phyloP scores from a whole-genome alignment of 2,329 filamentous ascomycete species.

The Tetracladium maxilliforme region DNA sequence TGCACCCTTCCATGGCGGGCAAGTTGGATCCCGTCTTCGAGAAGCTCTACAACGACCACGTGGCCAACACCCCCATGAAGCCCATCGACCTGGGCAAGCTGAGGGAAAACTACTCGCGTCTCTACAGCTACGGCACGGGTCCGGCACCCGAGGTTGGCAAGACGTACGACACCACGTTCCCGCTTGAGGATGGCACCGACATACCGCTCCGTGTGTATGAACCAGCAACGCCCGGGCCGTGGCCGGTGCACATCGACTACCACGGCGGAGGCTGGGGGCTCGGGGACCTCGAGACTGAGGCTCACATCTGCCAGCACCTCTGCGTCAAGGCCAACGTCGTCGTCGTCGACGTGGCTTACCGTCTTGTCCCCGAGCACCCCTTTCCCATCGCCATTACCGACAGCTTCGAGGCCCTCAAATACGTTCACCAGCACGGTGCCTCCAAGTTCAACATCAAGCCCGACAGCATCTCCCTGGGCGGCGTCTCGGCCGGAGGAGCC shows the following conservation, averaged over 20 bases:
- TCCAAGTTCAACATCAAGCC: slow-evolving; percentile 21
- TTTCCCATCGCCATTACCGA: slow-evolving; percentile 34
- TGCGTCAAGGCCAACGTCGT: slow-evolving; percentile 24
- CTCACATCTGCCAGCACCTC: slow-evolving; percentile 30
- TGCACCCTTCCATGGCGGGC: slow-evolving; percentile 28
- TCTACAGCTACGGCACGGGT: slow-evolving; percentile 28
- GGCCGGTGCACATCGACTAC: slow-evolving; percentile 31
- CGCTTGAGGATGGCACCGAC: slow-evolving; percentile 15
- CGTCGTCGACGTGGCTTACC: slow-evolving; percentile 35
- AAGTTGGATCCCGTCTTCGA: slow-evolving; percentile 30
- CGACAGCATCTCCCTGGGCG: slow-evolving; percentile 24
- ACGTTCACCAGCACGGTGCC: slow-evolving; percentile 17
- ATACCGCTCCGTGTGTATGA: slow-evolving; percentile 27
- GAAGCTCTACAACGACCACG: slow-evolving; percentile 29
- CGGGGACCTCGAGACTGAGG: slow-evolving; percentile 32
- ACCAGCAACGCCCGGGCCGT: slow-evolving; percentile 21
- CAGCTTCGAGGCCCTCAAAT: slow-evolving; percentile 22
- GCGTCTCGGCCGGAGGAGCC: slow-evolving; percentile 27
- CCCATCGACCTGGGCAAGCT: slow-evolving; percentile 23
- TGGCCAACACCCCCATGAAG: slow-evolving; percentile 21
- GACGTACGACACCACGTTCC: slow-evolving; percentile 20
- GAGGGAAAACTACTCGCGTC: slow-evolving; percentile 23
- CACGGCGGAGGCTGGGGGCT: slow-evolving; percentile 34
- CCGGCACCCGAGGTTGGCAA: slow-evolving; percentile 23
- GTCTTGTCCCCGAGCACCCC: slow-evolving; percentile 31